Conservation (phyloP, 352 stramenopile genomes). For the Aphanomyces stellatus region DNA sequence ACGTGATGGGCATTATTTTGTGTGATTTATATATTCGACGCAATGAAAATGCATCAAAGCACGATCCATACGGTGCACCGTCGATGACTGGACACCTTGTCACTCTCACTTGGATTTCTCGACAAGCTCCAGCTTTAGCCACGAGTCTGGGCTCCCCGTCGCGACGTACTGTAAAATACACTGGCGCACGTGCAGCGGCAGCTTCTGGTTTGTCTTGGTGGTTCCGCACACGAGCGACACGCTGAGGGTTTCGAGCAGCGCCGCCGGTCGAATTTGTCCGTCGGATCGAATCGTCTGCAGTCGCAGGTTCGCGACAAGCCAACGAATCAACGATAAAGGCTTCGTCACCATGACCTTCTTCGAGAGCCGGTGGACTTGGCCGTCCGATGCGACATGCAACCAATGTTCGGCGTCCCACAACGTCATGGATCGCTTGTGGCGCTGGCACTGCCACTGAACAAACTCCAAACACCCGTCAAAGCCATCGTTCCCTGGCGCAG, state of each 20-base stretch:
- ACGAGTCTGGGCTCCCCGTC: background rate
- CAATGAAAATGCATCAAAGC: too few species aligned
- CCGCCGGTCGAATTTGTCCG: background rate
- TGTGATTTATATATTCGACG: too few species aligned
- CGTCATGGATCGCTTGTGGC: conserved; percentile 44
- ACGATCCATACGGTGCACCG: too few species aligned
- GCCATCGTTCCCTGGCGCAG: conserved; percentile 78
- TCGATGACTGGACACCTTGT: too few species aligned
- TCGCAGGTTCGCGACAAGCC: conserved; percentile 11
- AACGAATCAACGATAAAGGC: conserved; percentile 5
- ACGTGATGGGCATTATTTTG: too few species aligned
- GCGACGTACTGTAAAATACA: conserved; percentile 1
- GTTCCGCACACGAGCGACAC: background rate
- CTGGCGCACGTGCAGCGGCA: background rate
- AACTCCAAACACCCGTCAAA: conserved; percentile 87
- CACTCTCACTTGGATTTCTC: too few species aligned
- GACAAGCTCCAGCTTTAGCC: background rate
- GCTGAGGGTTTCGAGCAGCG: background rate
- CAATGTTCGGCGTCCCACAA: conserved; percentile 82
- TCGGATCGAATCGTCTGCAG: conserved; percentile 2
- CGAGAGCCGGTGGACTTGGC: conserved; percentile 39
- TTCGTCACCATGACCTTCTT: conserved; percentile 31
- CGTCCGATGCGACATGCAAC: conserved; percentile 42
- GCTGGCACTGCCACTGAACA: conserved; percentile 50
- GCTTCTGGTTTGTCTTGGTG: background rate